Base-by-base conservation (phyloP, 2,329 filamentous ascomycete species). In the Penicillium thymicola region DNA sequence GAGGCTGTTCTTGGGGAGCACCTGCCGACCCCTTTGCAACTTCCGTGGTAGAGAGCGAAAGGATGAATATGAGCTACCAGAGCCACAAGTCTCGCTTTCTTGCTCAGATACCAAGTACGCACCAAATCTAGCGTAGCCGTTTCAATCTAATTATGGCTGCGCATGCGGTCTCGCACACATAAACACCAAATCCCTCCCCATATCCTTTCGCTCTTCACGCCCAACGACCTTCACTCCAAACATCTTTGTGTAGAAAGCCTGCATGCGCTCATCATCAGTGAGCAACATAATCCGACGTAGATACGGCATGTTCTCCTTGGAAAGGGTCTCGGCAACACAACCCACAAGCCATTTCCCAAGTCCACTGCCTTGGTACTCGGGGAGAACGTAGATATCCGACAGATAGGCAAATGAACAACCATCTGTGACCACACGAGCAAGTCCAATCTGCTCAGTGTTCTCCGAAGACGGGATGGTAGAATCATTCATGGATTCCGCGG, bases 391-490 rank as follows among this genome's bases (percentile, higher is more conserved):
- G 21, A 89, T 84, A 65, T 90, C 88, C 27, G 87, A 87, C 38
- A 88, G 72, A 64, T 89, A 91, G 34, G 82, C 85, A 63, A 89
- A 84, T 0, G 87, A 88, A 45, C 85, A 80, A 65, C 83, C 81
- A 71, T 91, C 89, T 9, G 88, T 91, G 50, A 90, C 76, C n/a
- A 89, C 71, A 34, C 88, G 79, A 1, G 80, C 81, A 54, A 87
- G 78, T 0, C 85, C 85, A 47, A 88, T 76, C 63, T 79, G 75
- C n/a, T 70, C 68, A 10, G 64, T 67, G 9, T 60, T 51, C 10
- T 54, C 41, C n/a, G 57, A 30, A 23, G 43, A 46, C 34, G 65
- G 58, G 16, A 30, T 28, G 8, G 46, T 27, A 18, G 41, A 42
- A 8, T 45, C 28, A 23, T 43, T 38, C 6, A 51, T 43, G 14